These are phyloP conservation scores for Euphorbia tirucalli DNA, from an alignment of 345 rosid species.

Conservation along the genomic window DNA sequence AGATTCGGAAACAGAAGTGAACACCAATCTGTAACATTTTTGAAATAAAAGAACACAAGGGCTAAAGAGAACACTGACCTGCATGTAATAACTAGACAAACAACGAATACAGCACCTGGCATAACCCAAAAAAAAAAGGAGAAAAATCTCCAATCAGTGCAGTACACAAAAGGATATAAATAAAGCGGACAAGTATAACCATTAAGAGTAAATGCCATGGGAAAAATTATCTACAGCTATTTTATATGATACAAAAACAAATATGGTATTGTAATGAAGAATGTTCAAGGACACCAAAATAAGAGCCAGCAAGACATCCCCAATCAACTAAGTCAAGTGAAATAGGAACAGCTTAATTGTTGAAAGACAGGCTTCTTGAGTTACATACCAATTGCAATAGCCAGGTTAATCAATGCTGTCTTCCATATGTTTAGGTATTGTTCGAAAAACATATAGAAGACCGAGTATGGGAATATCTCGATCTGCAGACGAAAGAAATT, in stretches of 20 bases:
- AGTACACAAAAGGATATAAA: slow-evolving; percentile 9
- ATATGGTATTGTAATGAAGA: not conserved
- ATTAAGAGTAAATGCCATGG: not conserved
- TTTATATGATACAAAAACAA: not conserved
- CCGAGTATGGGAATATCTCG: slow-evolving; percentile 95
- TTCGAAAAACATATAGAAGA: slow-evolving; percentile 97
- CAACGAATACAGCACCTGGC: slow-evolving; percentile 86
- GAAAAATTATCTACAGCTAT: too few species aligned
- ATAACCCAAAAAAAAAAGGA: slow-evolving; percentile 15
- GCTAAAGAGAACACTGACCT: slow-evolving; percentile 65
- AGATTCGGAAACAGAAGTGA: not conserved
- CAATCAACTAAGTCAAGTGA: not conserved
- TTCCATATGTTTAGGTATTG: slow-evolving; percentile 98
- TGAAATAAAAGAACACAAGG: slow-evolving; percentile 3
- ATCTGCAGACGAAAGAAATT: slow-evolving; percentile 53
- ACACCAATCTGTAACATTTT: not conserved
- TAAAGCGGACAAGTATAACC: not conserved
- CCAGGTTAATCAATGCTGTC: slow-evolving; percentile 87
- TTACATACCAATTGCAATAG: slow-evolving; percentile 88
- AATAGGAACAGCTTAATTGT: not conserved
- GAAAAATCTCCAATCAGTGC: slow-evolving; percentile 7
- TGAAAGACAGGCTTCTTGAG: slow-evolving; percentile 13
- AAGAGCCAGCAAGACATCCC: slow-evolving; percentile 1
- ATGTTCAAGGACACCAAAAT: not conserved
- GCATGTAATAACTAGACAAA: slow-evolving; percentile 86